Conservation (phyloP, 495 filamentous ascomycete species). For the Neurospora tetrasperma region DNA sequence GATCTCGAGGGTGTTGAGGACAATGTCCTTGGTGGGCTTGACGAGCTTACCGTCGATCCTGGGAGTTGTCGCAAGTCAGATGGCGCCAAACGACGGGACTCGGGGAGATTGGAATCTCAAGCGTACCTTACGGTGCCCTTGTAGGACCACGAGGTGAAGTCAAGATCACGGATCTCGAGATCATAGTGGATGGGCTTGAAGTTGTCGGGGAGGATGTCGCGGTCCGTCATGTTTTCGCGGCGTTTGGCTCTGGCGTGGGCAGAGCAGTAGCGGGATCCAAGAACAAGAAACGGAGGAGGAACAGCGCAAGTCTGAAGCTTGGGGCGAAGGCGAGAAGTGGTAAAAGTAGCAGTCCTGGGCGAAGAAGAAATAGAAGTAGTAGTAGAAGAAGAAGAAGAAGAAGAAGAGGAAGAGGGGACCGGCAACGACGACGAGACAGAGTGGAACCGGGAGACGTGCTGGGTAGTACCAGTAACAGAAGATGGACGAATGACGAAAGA, state of each 20-base stretch:
- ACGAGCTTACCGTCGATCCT: conserved; percentile 47
- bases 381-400: neutral
- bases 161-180: conserved; percentile 69
- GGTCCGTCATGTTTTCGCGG: conserved; percentile 35
- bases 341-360: neutral
- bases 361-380: neutral
- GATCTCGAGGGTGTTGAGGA: conserved; percentile 61
- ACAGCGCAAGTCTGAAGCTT: neutral
- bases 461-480: neutral
- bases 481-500: conserved; percentile 4
- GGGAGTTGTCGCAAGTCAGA: conserved; percentile 2
- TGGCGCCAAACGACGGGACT: neutral
- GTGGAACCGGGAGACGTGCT: neutral
- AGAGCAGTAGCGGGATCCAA: neutral
- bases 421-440: neutral
- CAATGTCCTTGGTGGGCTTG: conserved; percentile 56
- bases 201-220: conserved; percentile 46
- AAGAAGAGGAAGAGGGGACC: neutral
- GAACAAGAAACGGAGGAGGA: neutral
- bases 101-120: neutral
- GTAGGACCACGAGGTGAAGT: conserved; percentile 69
- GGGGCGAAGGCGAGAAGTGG: neutral
- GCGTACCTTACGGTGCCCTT: conserved; percentile 63
- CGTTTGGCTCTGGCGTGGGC: conserved; percentile 3
- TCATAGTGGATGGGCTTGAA: conserved; percentile 81